These are phyloP conservation scores for Flaveria brownii DNA, from an alignment of 129 eudicot genomes.

Conservation along the genomic window DNA sequence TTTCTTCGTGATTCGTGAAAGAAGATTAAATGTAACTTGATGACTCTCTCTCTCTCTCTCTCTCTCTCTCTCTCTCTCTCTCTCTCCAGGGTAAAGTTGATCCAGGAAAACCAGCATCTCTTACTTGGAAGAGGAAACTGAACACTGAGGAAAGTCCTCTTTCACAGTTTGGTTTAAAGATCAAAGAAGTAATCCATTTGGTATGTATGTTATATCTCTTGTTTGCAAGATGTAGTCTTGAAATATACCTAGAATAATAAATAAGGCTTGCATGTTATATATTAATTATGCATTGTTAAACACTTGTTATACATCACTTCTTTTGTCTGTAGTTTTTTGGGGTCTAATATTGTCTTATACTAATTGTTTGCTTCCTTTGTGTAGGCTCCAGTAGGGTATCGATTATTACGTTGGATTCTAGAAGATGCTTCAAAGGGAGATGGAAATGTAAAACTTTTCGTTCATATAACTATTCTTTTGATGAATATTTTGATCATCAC, in stretches of 20 bases:
- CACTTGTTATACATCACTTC: not conserved
- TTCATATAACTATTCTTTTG: slow-evolving; percentile 13
- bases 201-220: slow-evolving; percentile 42
- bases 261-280: slow-evolving; percentile 7
- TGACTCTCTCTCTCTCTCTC: slow-evolving; percentile 12
- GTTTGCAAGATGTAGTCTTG: slow-evolving; percentile 8
- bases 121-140: slow-evolving; percentile 72
- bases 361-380: slow-evolving; percentile 23
- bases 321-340: not conserved
- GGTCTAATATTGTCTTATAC: slow-evolving; percentile 9
- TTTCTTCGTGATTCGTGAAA: not conserved
- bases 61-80: slow-evolving; percentile 19
- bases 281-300: slow-evolving; percentile 10
- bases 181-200: slow-evolving; percentile 57
- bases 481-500: not conserved
- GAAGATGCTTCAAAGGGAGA: slow-evolving; percentile 54
- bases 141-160: slow-evolving; percentile 43
- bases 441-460: slow-evolving; percentile 37
- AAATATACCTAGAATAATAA: slow-evolving; percentile 12
- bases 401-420: slow-evolving; percentile 62
- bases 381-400: slow-evolving; percentile 86
- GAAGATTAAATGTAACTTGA: slow-evolving; percentile 17
- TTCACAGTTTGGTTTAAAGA: slow-evolving; percentile 43
- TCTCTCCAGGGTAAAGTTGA: slow-evolving; percentile 54
- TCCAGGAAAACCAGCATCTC: slow-evolving; percentile 62